A percentile compares a stretch with the other conserved stretches of the same genome.
phyloP scores from a whole-genome alignment of 2,329 filamentous ascomycete species.

The Microascus cirrosus region DNA sequence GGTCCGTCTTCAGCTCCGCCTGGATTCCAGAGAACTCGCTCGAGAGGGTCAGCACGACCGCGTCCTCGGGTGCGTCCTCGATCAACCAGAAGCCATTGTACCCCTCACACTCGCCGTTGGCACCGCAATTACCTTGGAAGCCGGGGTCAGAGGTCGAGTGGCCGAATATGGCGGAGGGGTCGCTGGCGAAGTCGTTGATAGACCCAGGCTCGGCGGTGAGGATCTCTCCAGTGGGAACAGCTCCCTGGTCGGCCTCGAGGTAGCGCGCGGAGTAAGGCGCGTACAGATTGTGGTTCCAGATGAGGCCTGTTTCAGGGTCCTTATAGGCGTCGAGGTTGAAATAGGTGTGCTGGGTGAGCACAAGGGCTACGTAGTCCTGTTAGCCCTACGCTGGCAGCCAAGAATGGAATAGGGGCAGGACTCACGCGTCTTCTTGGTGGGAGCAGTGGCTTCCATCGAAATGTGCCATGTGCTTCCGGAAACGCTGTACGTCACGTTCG shows the following conservation, averaged over 20 bases:
- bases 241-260: conserved; percentile 41
- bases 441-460: conserved; percentile 45
- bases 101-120: conserved; percentile 27
- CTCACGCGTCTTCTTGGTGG: conserved; percentile 25
- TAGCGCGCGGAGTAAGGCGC: conserved; percentile 51
- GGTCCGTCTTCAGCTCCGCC: conserved; percentile 59
- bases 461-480: conserved; percentile 45
- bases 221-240: conserved; percentile 52
- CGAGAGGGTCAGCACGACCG: conserved; percentile 41
- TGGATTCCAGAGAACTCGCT: conserved; percentile 56
- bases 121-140: conserved; percentile 50
- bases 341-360: conserved; percentile 56
- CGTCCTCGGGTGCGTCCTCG: conserved; percentile 25
- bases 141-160: conserved; percentile 42
- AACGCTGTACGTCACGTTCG: conserved; percentile 52
- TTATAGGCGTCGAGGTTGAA: conserved; percentile 58
- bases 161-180: conserved; percentile 48
- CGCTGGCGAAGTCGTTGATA: conserved; percentile 57
- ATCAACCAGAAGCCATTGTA: conserved; percentile 54
- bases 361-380: conserved; percentile 31
- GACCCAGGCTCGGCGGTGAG: conserved; percentile 39
- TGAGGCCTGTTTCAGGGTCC: conserved; percentile 39
- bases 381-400: background rate
- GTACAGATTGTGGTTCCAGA: conserved; percentile 52
- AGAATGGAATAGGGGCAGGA: background rate